These are phyloP conservation scores for Tetrapisispora pingtungensis DNA, from an alignment of 805 yeast species.

Conservation along the genomic window DNA sequence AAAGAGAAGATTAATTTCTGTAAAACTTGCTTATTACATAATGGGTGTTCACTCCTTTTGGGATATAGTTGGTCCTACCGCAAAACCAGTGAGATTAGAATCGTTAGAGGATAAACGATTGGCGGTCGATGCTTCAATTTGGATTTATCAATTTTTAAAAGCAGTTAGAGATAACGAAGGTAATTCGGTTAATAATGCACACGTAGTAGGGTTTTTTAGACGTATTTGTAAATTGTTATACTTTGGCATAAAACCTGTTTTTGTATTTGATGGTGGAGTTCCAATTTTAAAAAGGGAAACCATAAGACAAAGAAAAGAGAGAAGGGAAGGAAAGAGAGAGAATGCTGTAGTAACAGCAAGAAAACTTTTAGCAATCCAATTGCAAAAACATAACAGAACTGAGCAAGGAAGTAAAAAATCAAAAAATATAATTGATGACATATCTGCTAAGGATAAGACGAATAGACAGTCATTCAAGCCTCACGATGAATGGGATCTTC, in stretches of 20 bases:
- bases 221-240: conserved; percentile 83
- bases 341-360: conserved; percentile 69
- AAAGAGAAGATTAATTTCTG: no score
- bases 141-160: conserved; percentile 94
- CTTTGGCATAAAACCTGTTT: conserved; percentile 80
- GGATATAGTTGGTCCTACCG: conserved; percentile 83
- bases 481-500: conserved; percentile 80
- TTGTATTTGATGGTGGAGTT: conserved; percentile 94
- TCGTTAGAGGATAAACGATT: conserved; percentile 65
- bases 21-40: neutral
- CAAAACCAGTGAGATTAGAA: conserved; percentile 83
- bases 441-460: no score
- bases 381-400: conserved; percentile 50
- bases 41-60: conserved; percentile 98
- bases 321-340: conserved; percentile 65
- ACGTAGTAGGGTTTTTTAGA: conserved; percentile 90
- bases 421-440: neutral
- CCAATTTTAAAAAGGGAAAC: conserved; percentile 75
- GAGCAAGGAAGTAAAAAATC: neutral
- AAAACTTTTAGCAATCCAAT: conserved; percentile 65
- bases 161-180: conserved; percentile 89
- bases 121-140: conserved; percentile 96
- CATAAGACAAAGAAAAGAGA: conserved; percentile 58
- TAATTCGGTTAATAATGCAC: conserved; percentile 64
- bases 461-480: neutral